Evolutionary conservation across 2,329 filamentous ascomycete genomes (phyloP), one percentile per base, ranked within the genome.

Genomic region (Thermothelomyces thermophilus): DNA sequence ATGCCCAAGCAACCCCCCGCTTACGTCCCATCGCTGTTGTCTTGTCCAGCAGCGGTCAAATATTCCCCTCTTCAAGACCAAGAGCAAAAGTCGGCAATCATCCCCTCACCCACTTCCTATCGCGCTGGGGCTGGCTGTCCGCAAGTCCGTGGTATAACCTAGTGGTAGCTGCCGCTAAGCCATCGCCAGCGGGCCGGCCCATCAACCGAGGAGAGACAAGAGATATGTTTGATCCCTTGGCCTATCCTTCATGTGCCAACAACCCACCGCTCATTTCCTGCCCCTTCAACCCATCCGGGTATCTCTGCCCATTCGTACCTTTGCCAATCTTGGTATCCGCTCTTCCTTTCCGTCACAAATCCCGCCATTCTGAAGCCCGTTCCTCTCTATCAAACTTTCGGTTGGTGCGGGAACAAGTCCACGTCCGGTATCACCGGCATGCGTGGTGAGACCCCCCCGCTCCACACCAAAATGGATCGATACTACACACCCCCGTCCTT

Each of bases 311-410:
- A 16, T 24, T 20, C 46, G 17, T 35, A 56, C 44, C 33, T 45
- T 50, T 54, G 50, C 50, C 53, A 59, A 56, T 57, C 55, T 59
- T 56, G 50, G 47, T 52, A 16, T 43, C 11, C 35, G 37, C 16
- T 19, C 13, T 34, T 46, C 26, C 39, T 17, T 17, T 20, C 35
- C 44, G 9, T 39, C 44, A 20, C 42, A 17, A 37, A 43, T 41
- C 22, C 45, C 47, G 20, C 39, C 39, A 17, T 43, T 50, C 42
- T 47, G 24, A 14, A 19, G 34, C 22, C 30, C 33, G 33, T 35
- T 16, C 16, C 34, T 39, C 31, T 48, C 46, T 24, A 39, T 48
- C 33, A 35, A 47, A 47, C 42, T 39, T 28, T 43, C 43, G 33
- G 14, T 33, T 43, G 41, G 46, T 46, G 40, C 20, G 36, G 30